phyloP scores from a whole-genome alignment of 2,329 filamentous ascomycete genomes.

The Tolypocladium album region DNA sequence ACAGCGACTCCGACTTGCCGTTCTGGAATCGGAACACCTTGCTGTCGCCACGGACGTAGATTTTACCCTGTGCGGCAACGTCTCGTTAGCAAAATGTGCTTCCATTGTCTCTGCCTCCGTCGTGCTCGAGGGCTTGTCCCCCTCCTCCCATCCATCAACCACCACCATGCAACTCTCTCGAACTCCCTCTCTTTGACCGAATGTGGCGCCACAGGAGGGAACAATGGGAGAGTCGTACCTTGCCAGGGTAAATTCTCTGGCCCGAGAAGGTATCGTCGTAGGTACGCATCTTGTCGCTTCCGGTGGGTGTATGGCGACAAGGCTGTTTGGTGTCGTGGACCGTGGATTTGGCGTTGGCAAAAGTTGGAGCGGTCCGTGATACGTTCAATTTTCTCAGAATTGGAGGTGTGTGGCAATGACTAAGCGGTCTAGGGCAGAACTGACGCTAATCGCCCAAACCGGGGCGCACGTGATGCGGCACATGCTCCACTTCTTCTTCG shows the following conservation, averaged over 20 bases:
- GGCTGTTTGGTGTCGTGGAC: conserved; percentile 26
- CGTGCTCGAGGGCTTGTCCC: background rate
- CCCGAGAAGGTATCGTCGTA: conserved; percentile 58
- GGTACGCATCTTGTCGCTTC: conserved; percentile 48
- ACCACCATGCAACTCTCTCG: background rate
- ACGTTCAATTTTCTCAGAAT: conserved; percentile 28
- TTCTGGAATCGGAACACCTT: conserved; percentile 99
- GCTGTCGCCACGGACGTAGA: conserved; percentile 99
- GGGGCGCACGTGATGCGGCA: conserved; percentile 18
- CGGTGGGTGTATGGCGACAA: conserved; percentile 29
- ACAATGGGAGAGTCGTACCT: conserved; percentile 35
- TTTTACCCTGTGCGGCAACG: conserved; percentile 67
- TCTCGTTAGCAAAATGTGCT: conserved; percentile 14
- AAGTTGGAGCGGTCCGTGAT: conserved; percentile 20
- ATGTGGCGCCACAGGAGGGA: conserved; percentile 1
- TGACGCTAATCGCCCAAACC: conserved; percentile 8
- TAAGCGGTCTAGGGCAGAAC: conserved; percentile 29
- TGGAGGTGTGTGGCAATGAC: conserved; percentile 28
- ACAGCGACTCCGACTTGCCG: conserved; percentile 98
- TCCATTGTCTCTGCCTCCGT: background rate
- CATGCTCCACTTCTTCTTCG: conserved; percentile 4
- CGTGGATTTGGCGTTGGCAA: conserved; percentile 26
- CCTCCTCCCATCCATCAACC: background rate
- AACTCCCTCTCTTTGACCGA: background rate
- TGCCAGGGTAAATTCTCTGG: conserved; percentile 57